Base-by-base conservation (phyloP, 257 asterid species). In the Penstemon eatonii region DNA sequence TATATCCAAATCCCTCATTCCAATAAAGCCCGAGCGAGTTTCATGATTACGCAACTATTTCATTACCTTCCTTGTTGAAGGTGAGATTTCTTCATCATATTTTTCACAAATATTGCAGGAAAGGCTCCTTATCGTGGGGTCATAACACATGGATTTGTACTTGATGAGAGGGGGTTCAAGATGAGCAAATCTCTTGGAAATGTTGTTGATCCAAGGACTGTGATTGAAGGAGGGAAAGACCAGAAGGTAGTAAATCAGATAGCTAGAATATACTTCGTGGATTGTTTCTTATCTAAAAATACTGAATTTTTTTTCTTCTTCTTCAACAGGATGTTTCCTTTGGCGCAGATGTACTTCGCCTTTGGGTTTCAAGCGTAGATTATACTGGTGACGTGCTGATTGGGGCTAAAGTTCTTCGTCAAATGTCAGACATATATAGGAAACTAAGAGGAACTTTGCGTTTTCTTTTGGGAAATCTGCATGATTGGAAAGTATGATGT, bases 121-220 rank as follows among this genome's bases (percentile, higher is more conserved):
- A 87, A 81, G 78, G 99, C 99, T 66, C 99, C 99, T 13, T 93
- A 93, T 78, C 82, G 62, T 56, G 85, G 89, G 52, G 97, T 93
- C 56, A 72, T 93, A 60, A 93, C 99, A 4, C 99, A 93, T 68
- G 99, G 99, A 75, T 93, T 93, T 79, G 99, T 90, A 56, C 84
- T 93, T 62, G 99, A 93, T 65, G 99, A 93, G 83, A 93, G 75
- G 65, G 99, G 99, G 41, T 84, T 88, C 61, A 93, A 93, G 86
- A 93, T 93, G 99, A 93, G 99, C 84, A 93, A 93, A 82, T 93
- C 97, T 67, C 69, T 87, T 62, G 99, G 99, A 68, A 93, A 93
- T 77, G 97, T 93, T 74, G 96, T 93, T 54, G 99, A 93, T 78
- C 99, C 97, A 45, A 79, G 86, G 72, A 83, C 71, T 70, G 85